phyloP scores from a whole-genome alignment of 352 stramenopile genomes.

The Bremia lactucae region DNA sequence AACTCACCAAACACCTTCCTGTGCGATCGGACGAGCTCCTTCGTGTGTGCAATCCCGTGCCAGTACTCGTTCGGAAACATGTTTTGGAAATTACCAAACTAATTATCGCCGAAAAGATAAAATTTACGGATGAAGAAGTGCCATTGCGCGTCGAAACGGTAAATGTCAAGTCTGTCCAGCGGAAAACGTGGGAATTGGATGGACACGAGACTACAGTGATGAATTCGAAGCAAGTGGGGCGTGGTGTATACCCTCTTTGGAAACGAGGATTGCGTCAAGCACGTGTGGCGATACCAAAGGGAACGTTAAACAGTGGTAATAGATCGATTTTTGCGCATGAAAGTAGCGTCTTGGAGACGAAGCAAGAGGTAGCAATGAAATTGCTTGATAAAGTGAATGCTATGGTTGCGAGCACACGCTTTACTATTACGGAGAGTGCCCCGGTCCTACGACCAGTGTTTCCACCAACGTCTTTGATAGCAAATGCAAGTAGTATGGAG shows the following conservation, averaged over 20 bases:
- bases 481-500: constrained; percentile 6
- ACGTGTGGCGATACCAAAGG: constrained; percentile 7
- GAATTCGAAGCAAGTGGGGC: constrained; percentile 26
- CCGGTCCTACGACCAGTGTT: background rate
- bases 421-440: constrained; percentile 46
- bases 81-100: constrained; percentile 59
- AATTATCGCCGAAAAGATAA: constrained; percentile 43
- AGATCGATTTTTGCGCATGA: constrained; percentile 13
- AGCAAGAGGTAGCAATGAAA: constrained; percentile 8
- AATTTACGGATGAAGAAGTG: constrained; percentile 26
- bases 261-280: constrained; percentile 47
- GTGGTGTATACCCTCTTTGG: constrained; percentile 47
- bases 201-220: constrained; percentile 15
- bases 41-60: constrained; percentile 64
- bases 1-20: constrained; percentile 63
- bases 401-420: constrained; percentile 43
- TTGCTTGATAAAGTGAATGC: constrained; percentile 47
- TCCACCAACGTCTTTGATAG: constrained; percentile 1
- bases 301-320: constrained; percentile 6
- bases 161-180: too few species aligned
- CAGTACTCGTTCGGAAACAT: constrained; percentile 65
- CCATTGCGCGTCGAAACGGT: too few species aligned
- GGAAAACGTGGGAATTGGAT: constrained; percentile 30
- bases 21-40: constrained; percentile 64
- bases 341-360: constrained; percentile 1